Evolutionary conservation across 2,329 filamentous ascomycete genomes (phyloP), one percentile per base, ranked within the genome.

Genomic region (Penicillium sp.): DNA sequence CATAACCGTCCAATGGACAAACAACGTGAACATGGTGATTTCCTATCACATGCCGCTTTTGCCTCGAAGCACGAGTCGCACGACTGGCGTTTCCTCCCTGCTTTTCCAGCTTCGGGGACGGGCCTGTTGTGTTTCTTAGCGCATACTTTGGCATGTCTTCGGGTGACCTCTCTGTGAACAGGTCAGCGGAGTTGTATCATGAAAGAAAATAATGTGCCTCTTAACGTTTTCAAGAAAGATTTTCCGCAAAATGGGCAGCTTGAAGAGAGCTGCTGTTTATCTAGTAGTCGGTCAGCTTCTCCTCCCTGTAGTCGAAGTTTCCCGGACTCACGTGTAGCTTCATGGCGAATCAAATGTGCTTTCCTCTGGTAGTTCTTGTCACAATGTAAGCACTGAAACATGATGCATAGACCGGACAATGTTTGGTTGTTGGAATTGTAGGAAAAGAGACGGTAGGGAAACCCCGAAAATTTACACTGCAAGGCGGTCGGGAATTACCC

Each of bases 241-340:
- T 68, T 68, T 4, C 62, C 61, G 52, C 65, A 68, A 7, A 67
- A 58, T 4, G 64, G 64, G 18, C 66, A 68, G 46, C 56, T 59
- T 18, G 63, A 65, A 46, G 57, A 49, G 22, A 46, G 46, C 31
- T 60, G 52, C n/a, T 49, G 54, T 38, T 57, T 61, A 55, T 68
- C 66, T 66, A 39, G 16, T 46, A 39, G 20, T 11, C 33, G 11
- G 46, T 59, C 20, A 61, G 51, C 52, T 41, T 38, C 25, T 41
- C 36, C 22, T 22, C 22, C 11, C 18, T 16, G 10, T 13, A 1
- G 10, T 25, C 6, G 14, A 42, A 20, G 16, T 25, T 16, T 27
- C n/a, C 16, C 16, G 10, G 38, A n/a, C 56, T 53, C 54, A 68
- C 66, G 65, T 16, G 62, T 67, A 30, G 55, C 46, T 45, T 67